These are phyloP conservation scores for Hemileia vastatrix DNA, from an alignment of 1,284 basidiomycete species.

Conservation along the genomic window DNA sequence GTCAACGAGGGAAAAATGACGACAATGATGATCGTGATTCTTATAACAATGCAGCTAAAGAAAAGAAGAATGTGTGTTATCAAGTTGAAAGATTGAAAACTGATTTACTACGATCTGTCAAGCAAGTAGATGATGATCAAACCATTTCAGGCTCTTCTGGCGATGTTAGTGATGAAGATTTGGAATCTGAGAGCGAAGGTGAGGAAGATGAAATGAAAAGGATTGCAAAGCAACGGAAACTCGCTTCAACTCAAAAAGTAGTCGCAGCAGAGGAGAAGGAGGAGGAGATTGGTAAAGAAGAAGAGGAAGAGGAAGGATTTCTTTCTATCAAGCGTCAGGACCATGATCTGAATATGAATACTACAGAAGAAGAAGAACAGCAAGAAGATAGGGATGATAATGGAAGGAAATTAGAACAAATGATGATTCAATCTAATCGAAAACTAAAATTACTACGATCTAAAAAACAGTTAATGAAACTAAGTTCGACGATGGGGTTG, in stretches of 20 bases:
- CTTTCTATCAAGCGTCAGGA: conserved; percentile 84
- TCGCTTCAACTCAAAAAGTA: conserved; percentile 39
- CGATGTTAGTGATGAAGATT: no score
- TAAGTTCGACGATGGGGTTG: conserved; percentile 54
- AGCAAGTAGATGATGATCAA: conserved; percentile 27
- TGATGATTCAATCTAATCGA: conserved; percentile 51
- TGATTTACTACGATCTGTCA: not conserved
- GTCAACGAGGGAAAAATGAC: conserved; percentile 46
- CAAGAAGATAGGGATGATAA: conserved; percentile 29
- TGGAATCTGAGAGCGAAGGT: conserved; percentile 33
- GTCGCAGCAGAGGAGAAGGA: conserved; percentile 24
- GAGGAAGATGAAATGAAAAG: conserved; percentile 41
- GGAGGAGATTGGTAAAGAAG: conserved; percentile 33
- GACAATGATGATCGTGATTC: conserved; percentile 46
- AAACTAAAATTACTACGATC: conserved; percentile 63
- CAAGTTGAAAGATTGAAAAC: conserved; percentile 14
- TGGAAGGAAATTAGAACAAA: conserved; percentile 51
- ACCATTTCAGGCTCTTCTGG: no score
- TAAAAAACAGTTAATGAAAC: conserved; percentile 65
- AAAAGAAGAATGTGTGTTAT: conserved; percentile 37
- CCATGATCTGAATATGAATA: conserved; percentile 64
- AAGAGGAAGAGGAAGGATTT: conserved; percentile 68
- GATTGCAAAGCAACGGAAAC: conserved; percentile 14
- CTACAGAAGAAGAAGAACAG: no score
- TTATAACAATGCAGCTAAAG: conserved; percentile 43